Evolutionary conservation across 345 rosid genomes (phyloP).

Genomic region (Ceriops tagal): DNA sequence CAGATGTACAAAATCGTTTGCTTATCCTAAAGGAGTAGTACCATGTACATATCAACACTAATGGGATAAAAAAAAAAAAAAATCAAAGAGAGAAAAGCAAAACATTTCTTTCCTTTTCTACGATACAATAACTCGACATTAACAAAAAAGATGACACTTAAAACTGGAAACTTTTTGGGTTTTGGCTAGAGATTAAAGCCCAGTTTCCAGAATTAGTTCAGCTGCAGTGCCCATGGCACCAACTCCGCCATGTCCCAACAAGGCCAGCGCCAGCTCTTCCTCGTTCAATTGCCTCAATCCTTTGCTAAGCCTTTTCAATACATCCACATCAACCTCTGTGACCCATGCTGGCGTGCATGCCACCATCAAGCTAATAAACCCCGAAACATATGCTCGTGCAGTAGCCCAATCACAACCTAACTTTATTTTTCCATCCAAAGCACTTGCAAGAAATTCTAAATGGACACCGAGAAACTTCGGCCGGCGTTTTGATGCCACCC

Average conservation of each 20-base stretch:
- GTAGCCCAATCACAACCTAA: slow-evolving; percentile 81
- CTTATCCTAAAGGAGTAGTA: no score
- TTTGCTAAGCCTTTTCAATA: slow-evolving; percentile 74
- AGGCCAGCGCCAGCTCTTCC: slow-evolving; percentile 69
- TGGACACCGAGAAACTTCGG: slow-evolving; percentile 57
- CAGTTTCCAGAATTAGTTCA: slow-evolving; percentile 52
- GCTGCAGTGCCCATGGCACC: slow-evolving; percentile 64
- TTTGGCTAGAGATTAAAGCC: background rate
- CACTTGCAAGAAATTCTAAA: slow-evolving; percentile 80
- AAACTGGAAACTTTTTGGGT: background rate
- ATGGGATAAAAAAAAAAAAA: no score
- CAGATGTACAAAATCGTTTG: no score
- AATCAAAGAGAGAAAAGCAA: no score
- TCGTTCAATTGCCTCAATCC: slow-evolving; percentile 76
- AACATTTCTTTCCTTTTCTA: no score
- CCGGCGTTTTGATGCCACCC: slow-evolving; percentile 58
- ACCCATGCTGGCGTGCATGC: slow-evolving; percentile 73
- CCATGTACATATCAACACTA: no score
- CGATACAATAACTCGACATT: no score
- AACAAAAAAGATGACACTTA: background rate
- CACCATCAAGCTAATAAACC: slow-evolving; percentile 73
- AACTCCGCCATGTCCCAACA: slow-evolving; percentile 66
- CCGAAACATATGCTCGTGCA: slow-evolving; percentile 76
- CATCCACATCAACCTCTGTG: slow-evolving; percentile 61
- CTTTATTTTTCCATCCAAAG: slow-evolving; percentile 77